Evolutionary conservation across 164 flowering plant species (phyloP), one percentile per base, ranked within the genome.

Genomic region (Chloranthus sessilifolius): DNA sequence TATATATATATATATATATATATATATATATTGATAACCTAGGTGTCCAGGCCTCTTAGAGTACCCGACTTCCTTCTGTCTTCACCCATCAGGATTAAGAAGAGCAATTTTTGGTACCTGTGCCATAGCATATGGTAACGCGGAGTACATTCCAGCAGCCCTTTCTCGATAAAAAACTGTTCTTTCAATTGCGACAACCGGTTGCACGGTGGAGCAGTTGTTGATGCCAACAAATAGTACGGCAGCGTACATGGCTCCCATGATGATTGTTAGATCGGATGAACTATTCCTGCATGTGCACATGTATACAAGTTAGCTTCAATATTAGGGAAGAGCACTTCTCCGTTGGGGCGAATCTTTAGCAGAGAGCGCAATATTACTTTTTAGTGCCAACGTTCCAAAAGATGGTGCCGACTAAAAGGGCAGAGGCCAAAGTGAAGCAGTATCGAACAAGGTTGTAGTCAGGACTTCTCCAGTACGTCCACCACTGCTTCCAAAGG

Each of bases 401-500:
- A 67, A 88, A 92, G 49, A 92, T 70, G 25, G 91, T 66, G 3
- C 96, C 96, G 16, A 88, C 60, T 67, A 88, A 37, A 28, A 92
- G 82, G 8, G 91, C 85, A 50, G 80, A 58, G 21, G 63, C 71
- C 35, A 92, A 58, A 31, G 89, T 84, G 71, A 82, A 92, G 68
- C 68, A 79, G 68, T 41, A 76, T 60, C 95, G 58, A 14, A 78
- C 87, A 37, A 86, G 87, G 67, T 86, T 92, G 43, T 88, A 92
- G 17, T 86, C 94, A 19, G 97, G 96, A 57, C 91, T 92, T 73
- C 99, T 76, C 99, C 99, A 92, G 30, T 94, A 89, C 53, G 95
- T 86, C 82, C 71, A 71, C 86, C 88, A 80, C 40, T 82, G 91
- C 52, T 94, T 94, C 99, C 99, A 94, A 4, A 89, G 60, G 68